Percentiles rank a stretch among this genome's conserved stretches.
These are phyloP conservation scores for Pseudisothecium myosuroides DNA, from an alignment of 225 moss, liverwort and hornwort species.

Conservation along the genomic window DNA sequence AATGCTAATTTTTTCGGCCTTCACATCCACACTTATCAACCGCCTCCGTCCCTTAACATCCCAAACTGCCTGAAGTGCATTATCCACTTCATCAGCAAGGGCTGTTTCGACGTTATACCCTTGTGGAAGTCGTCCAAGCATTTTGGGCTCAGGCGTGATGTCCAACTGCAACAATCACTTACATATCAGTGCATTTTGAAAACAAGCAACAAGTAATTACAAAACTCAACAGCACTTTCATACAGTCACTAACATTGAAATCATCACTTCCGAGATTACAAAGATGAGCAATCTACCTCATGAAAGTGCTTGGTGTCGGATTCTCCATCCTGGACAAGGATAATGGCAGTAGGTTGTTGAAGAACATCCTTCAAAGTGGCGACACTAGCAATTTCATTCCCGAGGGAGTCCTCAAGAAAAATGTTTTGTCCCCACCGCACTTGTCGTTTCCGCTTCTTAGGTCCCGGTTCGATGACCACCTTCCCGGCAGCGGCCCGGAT, in stretches of 20 bases:
- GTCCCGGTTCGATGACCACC: not conserved
- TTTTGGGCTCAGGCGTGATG: conserved; percentile 57
- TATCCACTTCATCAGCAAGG: conserved; percentile 71
- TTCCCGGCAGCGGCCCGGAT: not conserved
- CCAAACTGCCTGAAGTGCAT: conserved; percentile 77
- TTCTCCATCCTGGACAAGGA: conserved; percentile 28
- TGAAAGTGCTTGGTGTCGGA: conserved; percentile 5
- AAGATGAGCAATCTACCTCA: not conserved
- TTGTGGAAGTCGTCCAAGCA: conserved; percentile 55
- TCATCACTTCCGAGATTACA: not conserved
- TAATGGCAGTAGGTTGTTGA: not conserved
- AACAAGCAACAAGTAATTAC: not conserved
- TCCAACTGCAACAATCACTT: conserved; percentile 29
- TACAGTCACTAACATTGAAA: not conserved
- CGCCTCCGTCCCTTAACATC: conserved; percentile 1
- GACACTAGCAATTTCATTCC: not conserved
- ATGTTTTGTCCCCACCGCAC: conserved; percentile 11
- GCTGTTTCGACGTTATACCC: conserved; percentile 63
- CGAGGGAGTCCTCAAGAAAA: conserved; percentile 5
- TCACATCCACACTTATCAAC: conserved; percentile 28
- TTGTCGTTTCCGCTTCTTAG: not conserved
- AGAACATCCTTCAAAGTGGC: not conserved
- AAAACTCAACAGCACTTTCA: not conserved
- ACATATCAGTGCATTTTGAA: not conserved
- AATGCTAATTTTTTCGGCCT: conserved; percentile 36